phyloP scores from a whole-genome alignment of 768 basidiomycete genomes.

The Lanmaoa pseudosensibilis region DNA sequence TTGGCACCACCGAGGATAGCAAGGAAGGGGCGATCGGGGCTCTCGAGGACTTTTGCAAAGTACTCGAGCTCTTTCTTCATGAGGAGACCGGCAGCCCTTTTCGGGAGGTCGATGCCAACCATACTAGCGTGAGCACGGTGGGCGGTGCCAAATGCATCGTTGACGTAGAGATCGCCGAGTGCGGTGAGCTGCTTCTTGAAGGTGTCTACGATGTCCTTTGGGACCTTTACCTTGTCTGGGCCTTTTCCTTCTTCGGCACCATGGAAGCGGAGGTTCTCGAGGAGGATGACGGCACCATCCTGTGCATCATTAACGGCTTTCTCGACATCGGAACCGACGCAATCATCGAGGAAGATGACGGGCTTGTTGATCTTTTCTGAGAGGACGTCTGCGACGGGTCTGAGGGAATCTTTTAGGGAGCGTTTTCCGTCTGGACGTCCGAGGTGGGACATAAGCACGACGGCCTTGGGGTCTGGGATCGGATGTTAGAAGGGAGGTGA shows the following conservation, averaged over 20 bases:
- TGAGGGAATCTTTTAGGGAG: constrained; percentile 86
- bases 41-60: constrained; percentile 97
- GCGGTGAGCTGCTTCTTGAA: constrained; percentile 88
- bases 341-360: constrained; percentile 82
- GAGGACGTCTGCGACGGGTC: constrained; percentile 78
- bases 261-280: constrained; percentile 98
- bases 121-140: constrained; percentile 98
- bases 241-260: constrained; percentile 98
- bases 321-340: constrained; percentile 85
- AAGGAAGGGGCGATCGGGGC: constrained; percentile 92
- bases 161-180: constrained; percentile 95
- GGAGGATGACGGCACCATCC: constrained; percentile 75
- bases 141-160: constrained; percentile 98
- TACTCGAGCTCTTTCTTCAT: constrained; percentile 99
- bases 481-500: background rate
- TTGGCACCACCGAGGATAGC: constrained; percentile 98
- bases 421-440: constrained; percentile 95
- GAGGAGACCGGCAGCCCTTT: constrained; percentile 92
- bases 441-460: constrained; percentile 97
- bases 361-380: constrained; percentile 42
- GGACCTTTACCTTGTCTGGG: constrained; percentile 95
- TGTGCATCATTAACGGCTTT: constrained; percentile 60
- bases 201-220: constrained; percentile 70
- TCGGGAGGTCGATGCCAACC: constrained; percentile 92
- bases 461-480: constrained; percentile 65